Base-by-base conservation (phyloP, 441 rosid species). In the Jatropha multifida region DNA sequence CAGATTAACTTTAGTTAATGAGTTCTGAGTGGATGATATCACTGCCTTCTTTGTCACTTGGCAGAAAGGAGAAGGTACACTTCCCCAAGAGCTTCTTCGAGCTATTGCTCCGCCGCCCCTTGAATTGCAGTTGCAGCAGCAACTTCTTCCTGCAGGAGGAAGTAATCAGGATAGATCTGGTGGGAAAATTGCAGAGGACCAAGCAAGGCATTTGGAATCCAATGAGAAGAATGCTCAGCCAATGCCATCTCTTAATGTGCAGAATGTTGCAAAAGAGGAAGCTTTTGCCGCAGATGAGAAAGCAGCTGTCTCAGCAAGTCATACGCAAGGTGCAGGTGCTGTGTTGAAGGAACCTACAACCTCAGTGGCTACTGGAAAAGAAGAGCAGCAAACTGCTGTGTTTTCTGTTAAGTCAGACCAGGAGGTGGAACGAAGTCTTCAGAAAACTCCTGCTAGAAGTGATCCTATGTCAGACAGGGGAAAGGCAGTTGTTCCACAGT, bases 41-140 rank as follows among this genome's bases (percentile, higher is more conserved):
- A 40, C 27, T 75, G 69, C 72, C 49, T 72, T 55, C 15, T 70
- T 74, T 80, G 48, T 58, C 73, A 17, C 71, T 84, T 83, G 72
- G 74, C 88, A 94, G 98, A 94, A 97, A 92, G 98, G 98, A 80
- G 98, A 97, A 86, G 90, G 92, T 73, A 86, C 90, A 69, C 95
- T 94, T 73, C 99, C 99, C 11, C 98, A 87, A 56, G 97, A 97
- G 90, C 98, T 97, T 86, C 97, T 93, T 79, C 89, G 74, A 83
- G 94, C 97, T 83, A 97, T 97, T 81, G 85, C 84, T 76, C 97
- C 99, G 52, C 99, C 98, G 38, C 90, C 92, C 68, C 92, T 97
- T 82, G 99, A 94, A 77, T 62, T 84, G 84, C 97, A 87, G 86
- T 82, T 61, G 77, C 95, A 84, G 76, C 90, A 83, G 76, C 87